Evolutionary conservation across 768 basidiomycete species (phyloP).

Genomic region (Pseudohyphozyma bogoriensis): DNA sequence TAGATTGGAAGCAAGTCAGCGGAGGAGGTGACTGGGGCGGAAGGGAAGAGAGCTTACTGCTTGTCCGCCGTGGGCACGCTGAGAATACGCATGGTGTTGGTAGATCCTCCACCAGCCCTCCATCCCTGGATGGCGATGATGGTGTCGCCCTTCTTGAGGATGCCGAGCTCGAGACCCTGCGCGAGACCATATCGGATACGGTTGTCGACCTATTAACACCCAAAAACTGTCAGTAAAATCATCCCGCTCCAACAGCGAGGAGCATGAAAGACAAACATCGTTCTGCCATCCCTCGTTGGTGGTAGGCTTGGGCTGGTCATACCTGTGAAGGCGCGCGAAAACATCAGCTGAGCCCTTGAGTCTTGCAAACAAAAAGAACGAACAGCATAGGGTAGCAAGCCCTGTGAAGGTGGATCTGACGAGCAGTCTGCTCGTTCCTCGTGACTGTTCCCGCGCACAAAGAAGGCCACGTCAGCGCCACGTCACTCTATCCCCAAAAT

Average conservation of each 20-base stretch:
- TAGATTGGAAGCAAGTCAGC: too few species aligned
- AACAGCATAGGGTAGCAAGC: conserved; percentile 95
- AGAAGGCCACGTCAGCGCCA: neutral
- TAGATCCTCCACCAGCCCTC: conserved; percentile 95
- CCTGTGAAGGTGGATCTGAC: conserved; percentile 92
- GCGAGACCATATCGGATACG: conserved; percentile 60
- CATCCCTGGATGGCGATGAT: conserved; percentile 97
- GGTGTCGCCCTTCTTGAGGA: conserved; percentile 79
- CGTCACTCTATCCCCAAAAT: neutral
- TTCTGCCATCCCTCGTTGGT: conserved; percentile 89
- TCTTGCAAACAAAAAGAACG: too few species aligned
- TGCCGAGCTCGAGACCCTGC: conserved; percentile 67
- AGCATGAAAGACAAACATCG: conserved; percentile 50
- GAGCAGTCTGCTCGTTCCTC: conserved; percentile 86
- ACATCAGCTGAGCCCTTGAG: too few species aligned
- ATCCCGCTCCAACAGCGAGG: neutral
- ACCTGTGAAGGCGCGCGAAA: too few species aligned
- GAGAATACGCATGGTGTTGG: conserved; percentile 52
- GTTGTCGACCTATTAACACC: conserved; percentile 31
- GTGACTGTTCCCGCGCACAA: too few species aligned
- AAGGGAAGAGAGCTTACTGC: too few species aligned
- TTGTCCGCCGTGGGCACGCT: conserved; percentile 20
- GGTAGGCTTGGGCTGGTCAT: conserved; percentile 84
- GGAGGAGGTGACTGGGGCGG: too few species aligned
- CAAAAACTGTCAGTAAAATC: neutral